Conservation (phyloP, 176 grass and related monocot species). For the Aegilops umbellulata region DNA sequence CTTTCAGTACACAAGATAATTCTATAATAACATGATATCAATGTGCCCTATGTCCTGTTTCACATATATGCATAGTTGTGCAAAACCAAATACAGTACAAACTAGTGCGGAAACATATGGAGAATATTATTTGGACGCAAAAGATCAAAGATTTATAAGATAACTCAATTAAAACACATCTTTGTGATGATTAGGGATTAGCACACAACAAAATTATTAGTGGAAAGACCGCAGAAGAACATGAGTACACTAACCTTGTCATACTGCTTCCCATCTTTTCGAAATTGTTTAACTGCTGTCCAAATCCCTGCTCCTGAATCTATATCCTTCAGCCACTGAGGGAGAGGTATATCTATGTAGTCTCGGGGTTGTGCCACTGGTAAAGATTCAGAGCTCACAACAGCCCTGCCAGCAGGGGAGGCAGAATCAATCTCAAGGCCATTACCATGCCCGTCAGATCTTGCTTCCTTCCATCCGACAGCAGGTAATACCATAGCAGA, state of each 20-base stretch:
- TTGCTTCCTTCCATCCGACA: no score
- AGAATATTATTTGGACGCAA: no score
- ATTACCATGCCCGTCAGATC: neutral
- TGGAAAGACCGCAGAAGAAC: neutral
- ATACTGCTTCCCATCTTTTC: neutral
- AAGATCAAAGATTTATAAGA: no score
- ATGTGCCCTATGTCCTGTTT: no score
- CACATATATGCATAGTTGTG: no score
- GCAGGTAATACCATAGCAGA: neutral
- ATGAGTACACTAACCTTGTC: neutral
- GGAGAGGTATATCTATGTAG: neutral
- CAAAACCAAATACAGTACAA: no score
- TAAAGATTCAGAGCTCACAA: neutral
- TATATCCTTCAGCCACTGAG: neutral
- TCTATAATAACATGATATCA: no score
- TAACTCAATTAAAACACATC: neutral
- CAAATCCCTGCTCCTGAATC: neutral
- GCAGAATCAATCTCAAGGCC: neutral
- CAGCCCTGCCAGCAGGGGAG: neutral
- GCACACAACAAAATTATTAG: neutral
- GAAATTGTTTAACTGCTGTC: neutral
- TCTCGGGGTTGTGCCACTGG: neutral
- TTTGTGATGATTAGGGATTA: neutral
- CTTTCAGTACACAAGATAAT: no score
- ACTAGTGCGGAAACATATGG: no score